Conservation (phyloP, 495 filamentous ascomycete genomes). For the Penicillium malachiteum region DNA sequence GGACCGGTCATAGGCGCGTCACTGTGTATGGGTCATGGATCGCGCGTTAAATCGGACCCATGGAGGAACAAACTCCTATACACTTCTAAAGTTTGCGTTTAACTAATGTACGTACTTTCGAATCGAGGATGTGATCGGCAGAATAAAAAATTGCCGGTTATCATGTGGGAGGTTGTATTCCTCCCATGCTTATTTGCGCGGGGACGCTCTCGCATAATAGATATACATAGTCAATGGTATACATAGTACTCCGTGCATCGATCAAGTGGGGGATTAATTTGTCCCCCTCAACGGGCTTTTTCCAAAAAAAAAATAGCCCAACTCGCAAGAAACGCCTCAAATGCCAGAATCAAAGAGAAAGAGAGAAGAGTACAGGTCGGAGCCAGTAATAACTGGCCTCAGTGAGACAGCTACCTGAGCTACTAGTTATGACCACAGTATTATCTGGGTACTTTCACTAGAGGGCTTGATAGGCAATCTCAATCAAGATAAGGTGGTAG, state of each 20-base stretch:
- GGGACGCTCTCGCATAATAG: slow-evolving; percentile 17
- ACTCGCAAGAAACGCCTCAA: slow-evolving; percentile 35
- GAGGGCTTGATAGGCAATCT: background rate
- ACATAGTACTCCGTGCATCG: slow-evolving; percentile 3
- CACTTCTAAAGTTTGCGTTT: background rate
- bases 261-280: background rate
- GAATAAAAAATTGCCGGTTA: background rate
- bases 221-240: slow-evolving; percentile 13
- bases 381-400: background rate
- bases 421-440: background rate
- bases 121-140: background rate
- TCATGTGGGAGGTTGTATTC: background rate
- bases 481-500: background rate
- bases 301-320: slow-evolving; percentile 14
- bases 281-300: slow-evolving; percentile 4
- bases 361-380: slow-evolving; percentile 3
- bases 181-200: background rate
- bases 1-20: slow-evolving; percentile 21
- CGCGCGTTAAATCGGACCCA: background rate
- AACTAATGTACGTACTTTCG: background rate
- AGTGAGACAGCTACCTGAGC: too few species aligned
- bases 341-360: slow-evolving; percentile 27
- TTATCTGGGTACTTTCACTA: background rate
- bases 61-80: too few species aligned
- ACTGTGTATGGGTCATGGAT: background rate